These are phyloP conservation scores for Handroanthus guayacan DNA, from an alignment of 257 asterid species.

Conservation along the genomic window DNA sequence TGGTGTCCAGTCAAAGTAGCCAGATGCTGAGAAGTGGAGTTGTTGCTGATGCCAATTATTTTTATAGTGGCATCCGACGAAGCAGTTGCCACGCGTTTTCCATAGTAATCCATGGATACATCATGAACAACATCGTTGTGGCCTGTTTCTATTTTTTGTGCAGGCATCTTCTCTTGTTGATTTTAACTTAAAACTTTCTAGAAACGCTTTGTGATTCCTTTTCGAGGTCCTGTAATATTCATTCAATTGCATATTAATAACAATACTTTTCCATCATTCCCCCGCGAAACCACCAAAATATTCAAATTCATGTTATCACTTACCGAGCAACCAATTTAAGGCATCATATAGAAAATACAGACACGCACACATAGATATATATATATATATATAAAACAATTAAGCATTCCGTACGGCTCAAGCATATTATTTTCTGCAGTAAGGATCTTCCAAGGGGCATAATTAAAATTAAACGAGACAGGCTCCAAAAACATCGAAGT, in stretches of 20 bases:
- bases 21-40: conserved; percentile 78
- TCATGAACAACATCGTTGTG: conserved; percentile 87
- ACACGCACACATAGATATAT: no score
- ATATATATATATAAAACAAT: background rate
- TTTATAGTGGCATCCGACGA: conserved; percentile 89
- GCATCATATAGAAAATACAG: background rate
- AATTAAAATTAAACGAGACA: conserved; percentile 23
- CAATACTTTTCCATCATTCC: conserved; percentile 10
- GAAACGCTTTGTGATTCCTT: conserved; percentile 12
- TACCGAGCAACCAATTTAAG: conserved; percentile 17
- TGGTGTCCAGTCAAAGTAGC: conserved; percentile 85
- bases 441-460: background rate
- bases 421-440: background rate
- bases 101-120: conserved; percentile 91
- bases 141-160: conserved; percentile 95
- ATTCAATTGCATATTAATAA: conserved; percentile 6
- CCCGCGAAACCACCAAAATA: background rate
- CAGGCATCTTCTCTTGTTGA: conserved; percentile 64
- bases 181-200: conserved; percentile 24
- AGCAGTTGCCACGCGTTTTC: conserved; percentile 93
- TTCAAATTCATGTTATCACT: conserved; percentile 19
- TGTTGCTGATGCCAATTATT: conserved; percentile 72
- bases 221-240: conserved; percentile 39
- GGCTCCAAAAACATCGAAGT: background rate
- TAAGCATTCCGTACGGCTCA: background rate